Evolutionary conservation across 2,329 filamentous ascomycete genomes (phyloP).

Genomic region (Fusarium hostae): DNA sequence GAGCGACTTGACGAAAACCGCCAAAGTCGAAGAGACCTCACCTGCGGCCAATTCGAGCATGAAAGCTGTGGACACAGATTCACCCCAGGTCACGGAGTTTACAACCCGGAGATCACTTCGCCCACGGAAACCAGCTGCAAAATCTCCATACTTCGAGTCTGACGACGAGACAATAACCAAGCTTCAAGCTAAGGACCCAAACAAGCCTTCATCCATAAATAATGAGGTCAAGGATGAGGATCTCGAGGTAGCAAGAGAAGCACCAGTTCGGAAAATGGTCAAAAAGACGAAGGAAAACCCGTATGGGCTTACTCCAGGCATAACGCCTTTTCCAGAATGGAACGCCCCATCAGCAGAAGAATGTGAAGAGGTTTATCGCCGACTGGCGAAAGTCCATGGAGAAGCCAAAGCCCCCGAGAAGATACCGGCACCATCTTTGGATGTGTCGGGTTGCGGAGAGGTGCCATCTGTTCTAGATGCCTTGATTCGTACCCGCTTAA

Average conservation of each 20-base stretch:
- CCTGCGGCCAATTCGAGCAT: background rate
- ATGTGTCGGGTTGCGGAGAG: slow-evolving; percentile 45
- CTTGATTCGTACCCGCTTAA: slow-evolving; percentile 43
- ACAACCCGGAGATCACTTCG: slow-evolving; percentile 24
- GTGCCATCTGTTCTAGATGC: slow-evolving; percentile 44
- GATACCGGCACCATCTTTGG: slow-evolving; percentile 44
- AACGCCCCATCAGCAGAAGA: slow-evolving; percentile 33
- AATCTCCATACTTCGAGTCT: slow-evolving; percentile 38
- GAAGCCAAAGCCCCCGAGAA: slow-evolving; percentile 40
- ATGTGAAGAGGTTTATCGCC: slow-evolving; percentile 40
- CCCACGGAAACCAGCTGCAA: slow-evolving; percentile 17
- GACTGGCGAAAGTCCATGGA: slow-evolving; percentile 40
- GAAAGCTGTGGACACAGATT: background rate
- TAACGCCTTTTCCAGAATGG: slow-evolving; percentile 45
- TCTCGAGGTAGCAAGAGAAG: background rate
- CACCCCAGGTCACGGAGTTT: background rate
- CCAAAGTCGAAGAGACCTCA: slow-evolving; percentile 6
- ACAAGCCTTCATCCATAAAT: slow-evolving; percentile 13
- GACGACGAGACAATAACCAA: slow-evolving; percentile 26
- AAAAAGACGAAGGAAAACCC: slow-evolving; percentile 44
- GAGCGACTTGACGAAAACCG: background rate
- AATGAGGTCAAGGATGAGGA: slow-evolving; percentile 26
- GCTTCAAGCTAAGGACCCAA: background rate
- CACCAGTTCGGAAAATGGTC: slow-evolving; percentile 25
- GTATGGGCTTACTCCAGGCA: slow-evolving; percentile 44